Conservation (phyloP, 345 rosid genomes). For the Populus ilicifolia region DNA sequence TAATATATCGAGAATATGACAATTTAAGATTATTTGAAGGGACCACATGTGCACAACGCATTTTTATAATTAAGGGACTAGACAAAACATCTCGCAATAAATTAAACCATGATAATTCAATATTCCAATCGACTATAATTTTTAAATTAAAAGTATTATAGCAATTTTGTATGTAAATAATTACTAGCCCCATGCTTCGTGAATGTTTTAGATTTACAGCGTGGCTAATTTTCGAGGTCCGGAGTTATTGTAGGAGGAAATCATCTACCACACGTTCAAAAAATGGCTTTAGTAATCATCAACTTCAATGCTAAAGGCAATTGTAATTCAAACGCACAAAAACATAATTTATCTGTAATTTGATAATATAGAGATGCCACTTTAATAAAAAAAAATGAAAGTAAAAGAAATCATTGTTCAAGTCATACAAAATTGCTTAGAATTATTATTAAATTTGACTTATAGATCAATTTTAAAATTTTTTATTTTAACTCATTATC, state of each 20-base stretch:
- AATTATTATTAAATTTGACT: no score
- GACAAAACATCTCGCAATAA: not conserved
- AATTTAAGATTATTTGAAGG: not conserved
- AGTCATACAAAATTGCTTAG: no score
- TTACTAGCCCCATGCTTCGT: not conserved
- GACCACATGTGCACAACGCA: not conserved
- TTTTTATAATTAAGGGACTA: not conserved
- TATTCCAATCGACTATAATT: no score
- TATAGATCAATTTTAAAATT: no score
- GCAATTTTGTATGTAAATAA: not conserved
- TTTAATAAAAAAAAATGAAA: no score
- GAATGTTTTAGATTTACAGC: not conserved
- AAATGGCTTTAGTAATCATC: not conserved
- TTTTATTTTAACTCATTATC: rapidly evolving
- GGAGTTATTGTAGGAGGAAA: not conserved
- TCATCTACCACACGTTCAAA: not conserved
- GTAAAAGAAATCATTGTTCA: no score
- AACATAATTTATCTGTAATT: no score
- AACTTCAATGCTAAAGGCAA: not conserved
- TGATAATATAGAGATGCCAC: no score
- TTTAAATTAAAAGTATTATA: no score
- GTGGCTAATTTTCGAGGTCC: not conserved
- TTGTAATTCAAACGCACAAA: not conserved
- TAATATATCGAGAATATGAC: not conserved
- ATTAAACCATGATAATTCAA: not conserved